These are phyloP conservation scores for Kurtzmaniella fragi DNA, from an alignment of 805 yeast species.

Conservation along the genomic window DNA sequence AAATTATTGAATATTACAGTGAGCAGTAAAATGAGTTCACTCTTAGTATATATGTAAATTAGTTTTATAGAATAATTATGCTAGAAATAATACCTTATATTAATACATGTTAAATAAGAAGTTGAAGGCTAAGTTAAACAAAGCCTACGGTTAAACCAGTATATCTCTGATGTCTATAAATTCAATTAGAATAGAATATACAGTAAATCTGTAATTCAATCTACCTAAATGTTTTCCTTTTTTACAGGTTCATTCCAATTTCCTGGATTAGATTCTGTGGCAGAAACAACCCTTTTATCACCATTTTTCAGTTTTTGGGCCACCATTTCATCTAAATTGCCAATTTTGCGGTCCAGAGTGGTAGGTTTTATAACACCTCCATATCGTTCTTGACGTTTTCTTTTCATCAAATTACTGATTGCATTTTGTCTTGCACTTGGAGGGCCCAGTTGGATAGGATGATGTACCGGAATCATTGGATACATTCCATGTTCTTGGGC, in stretches of 20 bases:
- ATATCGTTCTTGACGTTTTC: conserved; percentile 19
- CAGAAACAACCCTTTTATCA: conserved; percentile 3
- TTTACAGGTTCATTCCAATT: conserved; percentile 4
- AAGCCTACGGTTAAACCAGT: neutral
- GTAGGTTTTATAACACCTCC: conserved; percentile 9
- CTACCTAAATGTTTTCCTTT: conserved; percentile 5
- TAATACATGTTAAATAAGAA: neutral
- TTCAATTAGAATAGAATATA: neutral
- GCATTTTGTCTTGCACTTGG: conserved; percentile 22
- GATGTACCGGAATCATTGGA: neutral
- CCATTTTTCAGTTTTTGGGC: conserved; percentile 7
- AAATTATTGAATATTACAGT: conserved; percentile 44
- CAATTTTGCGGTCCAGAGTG: conserved; percentile 4
- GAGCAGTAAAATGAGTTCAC: conserved; percentile 7
- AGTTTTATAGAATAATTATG: neutral
- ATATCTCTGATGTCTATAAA: neutral
- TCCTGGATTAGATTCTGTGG: conserved; percentile 7
- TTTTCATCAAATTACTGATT: conserved; percentile 26
- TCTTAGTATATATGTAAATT: neutral
- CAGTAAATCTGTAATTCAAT: neutral
- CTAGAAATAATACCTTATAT: neutral
- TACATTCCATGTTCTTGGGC: neutral
- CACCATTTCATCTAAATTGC: conserved; percentile 9
- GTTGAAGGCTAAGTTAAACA: no score
- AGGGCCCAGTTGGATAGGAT: conserved; percentile 3